Evolutionary conservation across 1,139 yeast genomes (phyloP).

Genomic region (Debaryomyces singareniensis): DNA sequence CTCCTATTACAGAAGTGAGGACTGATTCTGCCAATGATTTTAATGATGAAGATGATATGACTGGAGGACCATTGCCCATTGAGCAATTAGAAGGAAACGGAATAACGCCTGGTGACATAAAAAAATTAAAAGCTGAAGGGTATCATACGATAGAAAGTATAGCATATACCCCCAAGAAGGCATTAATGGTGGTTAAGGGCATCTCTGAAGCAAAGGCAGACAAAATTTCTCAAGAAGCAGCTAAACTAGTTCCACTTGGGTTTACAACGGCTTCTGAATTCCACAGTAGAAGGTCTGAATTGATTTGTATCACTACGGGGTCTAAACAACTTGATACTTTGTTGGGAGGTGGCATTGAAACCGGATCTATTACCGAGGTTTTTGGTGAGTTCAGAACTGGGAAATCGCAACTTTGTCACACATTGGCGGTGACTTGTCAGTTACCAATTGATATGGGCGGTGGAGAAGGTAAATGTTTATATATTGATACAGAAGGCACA

Average conservation of each 20-base stretch:
- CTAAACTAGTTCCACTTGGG: constrained; percentile 89
- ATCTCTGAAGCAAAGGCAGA: constrained; percentile 96
- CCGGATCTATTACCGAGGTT: constrained; percentile 94
- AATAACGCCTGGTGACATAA: constrained; percentile 71
- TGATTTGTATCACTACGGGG: constrained; percentile 91
- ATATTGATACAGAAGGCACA: constrained; percentile 96
- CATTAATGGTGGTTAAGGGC: constrained; percentile 74
- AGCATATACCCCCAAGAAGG: constrained; percentile 83
- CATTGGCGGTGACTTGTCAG: constrained; percentile 95
- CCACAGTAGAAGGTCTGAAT: constrained; percentile 82
- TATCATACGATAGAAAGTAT: constrained; percentile 85
- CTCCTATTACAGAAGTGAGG: no score
- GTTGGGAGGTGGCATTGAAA: constrained; percentile 94
- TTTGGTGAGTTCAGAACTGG: constrained; percentile 99
- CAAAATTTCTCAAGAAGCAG: constrained; percentile 72
- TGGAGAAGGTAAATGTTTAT: constrained; percentile 96
- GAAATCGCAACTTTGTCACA: constrained; percentile 93
- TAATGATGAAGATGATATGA: constrained; percentile 26
- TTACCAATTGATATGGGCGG: constrained; percentile 97
- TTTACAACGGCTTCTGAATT: constrained; percentile 96
- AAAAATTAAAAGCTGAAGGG: constrained; percentile 77
- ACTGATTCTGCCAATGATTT: constrained; percentile 1
- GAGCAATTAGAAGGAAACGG: constrained; percentile 74
- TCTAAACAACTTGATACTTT: constrained; percentile 90
- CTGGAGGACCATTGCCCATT: constrained; percentile 38